Evolutionary conservation across 1,284 basidiomycete species (phyloP).

Genomic region (Sporisorium scitamineum): DNA sequence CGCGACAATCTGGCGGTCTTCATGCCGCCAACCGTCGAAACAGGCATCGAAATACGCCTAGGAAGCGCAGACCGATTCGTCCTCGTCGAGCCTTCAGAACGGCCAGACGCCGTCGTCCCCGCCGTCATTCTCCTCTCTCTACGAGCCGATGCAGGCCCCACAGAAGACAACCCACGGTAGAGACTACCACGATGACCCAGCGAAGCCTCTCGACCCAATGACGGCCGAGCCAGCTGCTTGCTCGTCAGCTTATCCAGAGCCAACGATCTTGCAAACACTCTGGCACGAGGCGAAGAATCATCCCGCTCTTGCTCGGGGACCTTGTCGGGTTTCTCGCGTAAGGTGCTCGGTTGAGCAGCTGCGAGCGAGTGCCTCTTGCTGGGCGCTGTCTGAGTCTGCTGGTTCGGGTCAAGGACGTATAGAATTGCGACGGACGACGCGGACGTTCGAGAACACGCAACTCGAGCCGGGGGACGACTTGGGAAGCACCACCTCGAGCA

Average conservation of each 20-base stretch:
- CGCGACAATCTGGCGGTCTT: slow-evolving; percentile 4
- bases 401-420: slow-evolving; percentile 4
- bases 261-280: slow-evolving; percentile 7
- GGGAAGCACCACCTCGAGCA: slow-evolving; percentile 27
- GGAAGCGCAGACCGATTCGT: slow-evolving; percentile 10
- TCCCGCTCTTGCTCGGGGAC: background rate
- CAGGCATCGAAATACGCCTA: slow-evolving; percentile 22
- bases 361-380: slow-evolving; percentile 17
- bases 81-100: slow-evolving; percentile 3
- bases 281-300: slow-evolving; percentile 13
- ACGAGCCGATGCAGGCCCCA: background rate
- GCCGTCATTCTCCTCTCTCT: slow-evolving; percentile 14
- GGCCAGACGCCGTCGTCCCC: slow-evolving; percentile 11
- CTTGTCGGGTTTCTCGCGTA: slow-evolving; percentile 1
- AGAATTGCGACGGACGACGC: slow-evolving; percentile 13
- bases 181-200: background rate
- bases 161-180: background rate
- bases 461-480: slow-evolving; percentile 32
- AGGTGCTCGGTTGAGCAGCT: slow-evolving; percentile 4
- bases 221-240: slow-evolving; percentile 11
- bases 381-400: background rate
- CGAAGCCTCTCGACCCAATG: background rate
- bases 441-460: slow-evolving; percentile 27
- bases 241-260: slow-evolving; percentile 17
- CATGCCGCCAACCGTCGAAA: background rate